phyloP scores from a whole-genome alignment of 352 stramenopile genomes.

The Phytophthora cactorum region DNA sequence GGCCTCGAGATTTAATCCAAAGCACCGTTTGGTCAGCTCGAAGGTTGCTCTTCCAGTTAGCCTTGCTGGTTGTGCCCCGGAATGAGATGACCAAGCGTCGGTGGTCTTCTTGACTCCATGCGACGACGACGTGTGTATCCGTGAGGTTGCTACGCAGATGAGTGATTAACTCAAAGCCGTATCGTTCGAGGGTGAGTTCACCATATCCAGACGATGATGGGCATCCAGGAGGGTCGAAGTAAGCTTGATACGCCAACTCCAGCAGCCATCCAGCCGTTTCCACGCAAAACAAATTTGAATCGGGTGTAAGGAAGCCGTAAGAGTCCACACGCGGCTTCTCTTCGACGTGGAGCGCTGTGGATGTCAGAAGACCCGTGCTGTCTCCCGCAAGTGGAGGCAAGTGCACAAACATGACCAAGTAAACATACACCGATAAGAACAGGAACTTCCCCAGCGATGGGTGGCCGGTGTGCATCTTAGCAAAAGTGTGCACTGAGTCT shows the following conservation, averaged over 20 bases:
- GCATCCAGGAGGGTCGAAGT: slow-evolving; percentile 84
- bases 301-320: slow-evolving; percentile 67
- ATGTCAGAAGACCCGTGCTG: slow-evolving; percentile 55
- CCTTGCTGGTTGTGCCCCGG: slow-evolving; percentile 83
- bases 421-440: slow-evolving; percentile 86
- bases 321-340: slow-evolving; percentile 64
- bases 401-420: slow-evolving; percentile 86
- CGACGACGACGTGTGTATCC: slow-evolving; percentile 82
- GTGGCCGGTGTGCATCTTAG: slow-evolving; percentile 55
- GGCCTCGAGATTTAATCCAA: slow-evolving; percentile 75
- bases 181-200: slow-evolving; percentile 68
- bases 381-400: slow-evolving; percentile 61
- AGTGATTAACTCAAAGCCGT: slow-evolving; percentile 86
- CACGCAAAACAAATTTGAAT: slow-evolving; percentile 88
- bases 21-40: slow-evolving; percentile 82
- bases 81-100: slow-evolving; percentile 87
- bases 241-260: slow-evolving; percentile 87
- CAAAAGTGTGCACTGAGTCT: slow-evolving; percentile 71
- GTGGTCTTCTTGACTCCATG: slow-evolving; percentile 52
- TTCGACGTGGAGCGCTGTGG: slow-evolving; percentile 79
- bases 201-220: slow-evolving; percentile 82
- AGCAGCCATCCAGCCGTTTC: slow-evolving; percentile 85
- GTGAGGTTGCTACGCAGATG: slow-evolving; percentile 75
- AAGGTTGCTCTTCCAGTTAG: slow-evolving; percentile 91
- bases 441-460: slow-evolving; percentile 74